These are phyloP conservation scores for Leptographium galeiforme DNA, from an alignment of 2,329 filamentous ascomycete species.

Conservation along the genomic window DNA sequence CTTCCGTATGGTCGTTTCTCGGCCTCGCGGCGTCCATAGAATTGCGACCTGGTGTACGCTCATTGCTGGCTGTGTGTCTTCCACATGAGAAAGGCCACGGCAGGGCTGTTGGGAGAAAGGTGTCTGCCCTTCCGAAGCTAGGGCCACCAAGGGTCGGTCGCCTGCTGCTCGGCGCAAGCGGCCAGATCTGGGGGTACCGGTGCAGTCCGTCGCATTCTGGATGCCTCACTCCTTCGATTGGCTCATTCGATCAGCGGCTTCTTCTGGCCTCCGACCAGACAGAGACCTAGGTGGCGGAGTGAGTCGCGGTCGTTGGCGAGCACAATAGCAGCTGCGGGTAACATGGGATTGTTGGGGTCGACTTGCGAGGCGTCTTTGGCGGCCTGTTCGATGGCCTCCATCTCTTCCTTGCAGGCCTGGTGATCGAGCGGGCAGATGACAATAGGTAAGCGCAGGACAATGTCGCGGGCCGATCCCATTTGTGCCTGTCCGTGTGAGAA, in stretches of 20 bases:
- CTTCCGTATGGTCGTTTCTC: background rate
- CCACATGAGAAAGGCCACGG: background rate
- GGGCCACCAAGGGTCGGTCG: no score
- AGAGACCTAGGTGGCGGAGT: conserved; percentile 47
- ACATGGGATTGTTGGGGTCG: conserved; percentile 79
- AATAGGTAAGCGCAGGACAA: conserved; percentile 78
- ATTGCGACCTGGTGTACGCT: no score
- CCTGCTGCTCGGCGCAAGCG: background rate
- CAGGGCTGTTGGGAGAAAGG: background rate
- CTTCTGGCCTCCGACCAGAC: conserved; percentile 49
- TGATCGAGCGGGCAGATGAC: conserved; percentile 94
- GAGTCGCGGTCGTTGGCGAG: conserved; percentile 59
- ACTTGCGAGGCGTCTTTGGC: conserved; percentile 85
- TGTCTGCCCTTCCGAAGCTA: background rate
- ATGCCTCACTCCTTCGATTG: background rate
- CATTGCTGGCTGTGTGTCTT: background rate
- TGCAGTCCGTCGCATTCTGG: background rate
- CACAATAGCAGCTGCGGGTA: conserved; percentile 77
- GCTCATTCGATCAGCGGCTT: conserved; percentile 49
- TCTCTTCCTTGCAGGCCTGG: conserved; percentile 92
- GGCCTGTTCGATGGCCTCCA: conserved; percentile 94
- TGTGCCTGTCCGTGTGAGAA: conserved; percentile 48
- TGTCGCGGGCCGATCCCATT: conserved; percentile 77
- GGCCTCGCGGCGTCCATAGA: background rate
- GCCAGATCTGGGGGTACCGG: background rate